A percentile compares a stretch with the other conserved stretches of the same genome.
Conservation (phyloP, 2,329 filamentous ascomycete species). For the Talaromyces sp. region DNA sequence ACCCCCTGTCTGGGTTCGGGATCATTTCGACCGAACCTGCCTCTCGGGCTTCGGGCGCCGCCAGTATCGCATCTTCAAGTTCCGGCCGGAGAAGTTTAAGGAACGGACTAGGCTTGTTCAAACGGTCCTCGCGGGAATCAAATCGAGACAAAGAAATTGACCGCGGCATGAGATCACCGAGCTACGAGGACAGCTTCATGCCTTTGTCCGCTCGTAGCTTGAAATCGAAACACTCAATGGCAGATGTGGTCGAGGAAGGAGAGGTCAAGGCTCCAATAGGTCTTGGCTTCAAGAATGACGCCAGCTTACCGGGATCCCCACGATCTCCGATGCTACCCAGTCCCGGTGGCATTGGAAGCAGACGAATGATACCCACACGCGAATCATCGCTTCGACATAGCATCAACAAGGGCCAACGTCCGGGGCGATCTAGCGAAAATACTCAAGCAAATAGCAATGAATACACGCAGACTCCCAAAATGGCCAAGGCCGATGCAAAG, state of each 20-base stretch:
- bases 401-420: slow-evolving; percentile 48
- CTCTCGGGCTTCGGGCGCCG: slow-evolving; percentile 29
- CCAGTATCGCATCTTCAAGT: slow-evolving; percentile 35
- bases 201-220: slow-evolving; percentile 31
- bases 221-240: slow-evolving; percentile 37
- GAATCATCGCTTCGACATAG: slow-evolving; percentile 61
- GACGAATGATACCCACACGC: slow-evolving; percentile 56
- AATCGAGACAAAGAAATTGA: slow-evolving; percentile 31
- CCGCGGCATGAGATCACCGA: slow-evolving; percentile 26
- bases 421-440: slow-evolving; percentile 14
- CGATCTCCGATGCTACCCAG: slow-evolving; percentile 15
- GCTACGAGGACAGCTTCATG: slow-evolving; percentile 27
- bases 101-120: slow-evolving; percentile 27
- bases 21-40: slow-evolving; percentile 36
- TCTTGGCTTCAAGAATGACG: slow-evolving; percentile 11
- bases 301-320: neutral
- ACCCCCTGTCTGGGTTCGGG: slow-evolving; percentile 25
- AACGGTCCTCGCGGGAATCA: slow-evolving; percentile 33
- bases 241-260: slow-evolving; percentile 35
- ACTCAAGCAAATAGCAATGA: slow-evolving; percentile 33
- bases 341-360: slow-evolving; percentile 37
- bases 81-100: slow-evolving; percentile 36
- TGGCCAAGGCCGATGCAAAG: slow-evolving; percentile 31
- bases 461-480: slow-evolving; percentile 27
- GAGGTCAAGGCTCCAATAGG: slow-evolving; percentile 18